Base-by-base conservation (phyloP, 768 basidiomycete genomes). In the Russula sp. region DNA sequence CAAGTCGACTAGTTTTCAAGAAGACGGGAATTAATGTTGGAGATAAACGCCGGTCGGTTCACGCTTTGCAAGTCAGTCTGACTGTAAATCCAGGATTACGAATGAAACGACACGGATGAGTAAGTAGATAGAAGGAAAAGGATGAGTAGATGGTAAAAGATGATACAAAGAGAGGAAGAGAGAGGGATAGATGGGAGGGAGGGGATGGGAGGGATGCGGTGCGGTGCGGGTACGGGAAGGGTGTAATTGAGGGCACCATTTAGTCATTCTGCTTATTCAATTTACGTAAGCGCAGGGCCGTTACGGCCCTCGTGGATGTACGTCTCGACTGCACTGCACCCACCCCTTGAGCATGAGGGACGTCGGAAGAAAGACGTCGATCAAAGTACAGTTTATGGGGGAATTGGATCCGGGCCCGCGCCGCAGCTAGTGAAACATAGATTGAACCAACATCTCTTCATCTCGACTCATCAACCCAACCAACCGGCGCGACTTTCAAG, bases 1-100 rank as follows among this genome's bases (percentile, higher is more conserved):
- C 10, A 51, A 57, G 59, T 3, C 44, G 53, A 34, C 59, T 44
- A 26, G 55, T 61, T 57, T 65, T 42, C 38, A 52, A 61, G 55
- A 49, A 6, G 50, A 57, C 64, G 64, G 54, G 36, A 18, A 38
- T 52, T 14, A 56, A 34, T 49, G 24, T 22, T 14, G 30, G 20
- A 52, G 34, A 65, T 40, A 51, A 38, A 50, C 30, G 24, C 20
- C 20, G 36, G 53, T 24, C 22, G 24, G 50, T 24, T 56, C 26
- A 54, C n/a, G 13, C 7, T 40, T 30, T 22, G 28, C n/a, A 51
- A 4, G 28, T 42, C 32, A 36, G 34, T 24, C 38, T 54, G 10
- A 22, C 13, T 14, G 22, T 14, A 18, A 51, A 58, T 48, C 1
- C 8, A 38, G n/a, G 3, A 20, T 22, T 32, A 42, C 3, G 5